phyloP scores from a whole-genome alignment of 805 yeast genomes.

The Kregervanrija delftensis region DNA sequence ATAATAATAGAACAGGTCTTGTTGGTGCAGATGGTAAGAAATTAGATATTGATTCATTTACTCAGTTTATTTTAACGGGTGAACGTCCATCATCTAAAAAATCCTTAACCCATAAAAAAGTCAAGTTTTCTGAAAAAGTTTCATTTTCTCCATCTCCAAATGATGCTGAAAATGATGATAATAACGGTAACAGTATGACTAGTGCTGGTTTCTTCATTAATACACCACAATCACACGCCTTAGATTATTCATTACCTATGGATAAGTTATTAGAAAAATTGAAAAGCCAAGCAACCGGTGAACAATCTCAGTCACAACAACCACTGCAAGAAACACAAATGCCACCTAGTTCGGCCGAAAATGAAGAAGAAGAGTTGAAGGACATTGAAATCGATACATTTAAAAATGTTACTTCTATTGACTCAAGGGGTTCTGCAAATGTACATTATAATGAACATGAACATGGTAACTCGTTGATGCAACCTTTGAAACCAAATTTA shows the following conservation, averaged over 20 bases:
- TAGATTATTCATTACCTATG: conserved; percentile 71
- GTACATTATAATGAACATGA: neutral
- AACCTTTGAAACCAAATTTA: conserved; percentile 40
- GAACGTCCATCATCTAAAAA: conserved; percentile 44
- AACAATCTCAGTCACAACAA: conserved; percentile 1
- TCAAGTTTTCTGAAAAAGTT: conserved; percentile 66
- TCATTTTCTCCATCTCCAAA: conserved; percentile 28
- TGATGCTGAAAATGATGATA: conserved; percentile 4
- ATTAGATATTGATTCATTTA: conserved; percentile 79
- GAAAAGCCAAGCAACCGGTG: conserved; percentile 19
- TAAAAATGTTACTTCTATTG: conserved; percentile 10
- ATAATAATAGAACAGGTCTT: conserved; percentile 4
- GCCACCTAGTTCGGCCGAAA: conserved; percentile 31
- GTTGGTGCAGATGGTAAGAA: conserved; percentile 24
- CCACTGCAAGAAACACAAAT: conserved; percentile 4
- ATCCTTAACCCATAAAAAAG: conserved; percentile 42
- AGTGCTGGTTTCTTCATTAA: neutral
- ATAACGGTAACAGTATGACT: neutral
- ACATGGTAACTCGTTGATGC: neutral
- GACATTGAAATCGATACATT: conserved; percentile 11
- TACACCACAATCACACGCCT: conserved; percentile 15
- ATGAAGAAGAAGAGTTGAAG: conserved; percentile 63
- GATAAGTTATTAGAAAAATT: conserved; percentile 54
- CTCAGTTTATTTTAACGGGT: conserved; percentile 79
- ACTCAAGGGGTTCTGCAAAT: conserved; percentile 5